These are phyloP conservation scores for Akanthomyces dipterigenus DNA, from an alignment of 2,329 filamentous ascomycete genomes.

Conservation along the genomic window DNA sequence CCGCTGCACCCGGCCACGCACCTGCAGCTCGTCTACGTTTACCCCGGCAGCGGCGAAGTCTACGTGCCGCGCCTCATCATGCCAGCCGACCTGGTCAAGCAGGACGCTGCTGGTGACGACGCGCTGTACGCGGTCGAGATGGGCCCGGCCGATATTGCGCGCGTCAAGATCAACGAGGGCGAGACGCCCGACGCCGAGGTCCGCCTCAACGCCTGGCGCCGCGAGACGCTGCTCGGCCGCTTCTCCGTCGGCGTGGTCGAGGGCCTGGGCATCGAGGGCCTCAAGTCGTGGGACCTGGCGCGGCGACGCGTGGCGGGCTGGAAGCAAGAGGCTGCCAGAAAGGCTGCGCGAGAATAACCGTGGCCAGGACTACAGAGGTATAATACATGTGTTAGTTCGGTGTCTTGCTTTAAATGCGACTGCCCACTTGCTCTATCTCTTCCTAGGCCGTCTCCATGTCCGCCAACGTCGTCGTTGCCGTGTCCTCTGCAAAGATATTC, in stretches of 20 bases:
- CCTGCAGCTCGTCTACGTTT: neutral
- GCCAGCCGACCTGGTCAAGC: neutral
- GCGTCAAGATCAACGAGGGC: conserved; percentile 3
- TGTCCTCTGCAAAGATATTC: neutral
- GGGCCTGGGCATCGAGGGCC: neutral
- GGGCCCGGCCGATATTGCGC: neutral
- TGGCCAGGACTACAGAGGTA: too few relatives aligned
- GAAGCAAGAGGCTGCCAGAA: neutral
- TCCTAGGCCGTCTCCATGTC: neutral
- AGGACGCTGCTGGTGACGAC: too few relatives aligned
- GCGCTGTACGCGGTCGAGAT: neutral
- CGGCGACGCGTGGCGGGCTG: neutral
- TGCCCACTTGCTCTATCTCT: too few relatives aligned
- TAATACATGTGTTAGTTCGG: too few relatives aligned
- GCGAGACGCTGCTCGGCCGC: neutral
- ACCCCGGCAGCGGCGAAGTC: neutral
- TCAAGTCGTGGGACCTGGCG: neutral
- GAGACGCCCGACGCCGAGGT: neutral
- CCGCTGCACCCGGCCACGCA: conserved; percentile 1
- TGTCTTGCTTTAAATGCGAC: too few relatives aligned
- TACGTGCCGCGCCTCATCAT: neutral
- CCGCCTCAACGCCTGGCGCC: neutral
- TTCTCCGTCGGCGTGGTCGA: neutral
- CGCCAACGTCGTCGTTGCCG: neutral
- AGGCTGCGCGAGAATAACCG: neutral